Conservation (phyloP, 371 early-diverging fungal species). For the Mucor piriformis region DNA sequence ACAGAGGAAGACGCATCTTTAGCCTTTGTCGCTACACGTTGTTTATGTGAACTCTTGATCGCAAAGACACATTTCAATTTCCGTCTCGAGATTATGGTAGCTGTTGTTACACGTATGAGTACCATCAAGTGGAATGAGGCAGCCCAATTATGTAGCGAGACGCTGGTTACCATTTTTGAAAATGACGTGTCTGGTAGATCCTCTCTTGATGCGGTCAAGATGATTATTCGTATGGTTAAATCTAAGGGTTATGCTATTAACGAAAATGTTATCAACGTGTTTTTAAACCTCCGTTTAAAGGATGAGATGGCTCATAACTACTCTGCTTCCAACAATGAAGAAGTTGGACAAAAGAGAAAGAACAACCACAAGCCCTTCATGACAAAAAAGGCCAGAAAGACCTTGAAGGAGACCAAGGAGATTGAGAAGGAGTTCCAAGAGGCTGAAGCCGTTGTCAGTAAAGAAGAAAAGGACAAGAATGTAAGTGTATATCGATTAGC, state of each 20-base stretch:
- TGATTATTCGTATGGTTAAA: slow-evolving; percentile 86
- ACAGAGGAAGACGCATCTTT: slow-evolving; percentile 48
- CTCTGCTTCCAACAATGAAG: slow-evolving; percentile 42
- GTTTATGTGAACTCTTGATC: slow-evolving; percentile 77
- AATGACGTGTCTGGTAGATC: slow-evolving; percentile 86
- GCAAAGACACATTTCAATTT: slow-evolving; percentile 92
- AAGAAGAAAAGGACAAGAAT: slow-evolving; percentile 71
- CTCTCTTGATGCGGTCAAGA: slow-evolving; percentile 82
- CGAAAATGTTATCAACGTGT: slow-evolving; percentile 69
- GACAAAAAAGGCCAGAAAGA: slow-evolving; percentile 75
- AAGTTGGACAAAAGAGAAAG: slow-evolving; percentile 47
- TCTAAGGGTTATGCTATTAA: slow-evolving; percentile 75
- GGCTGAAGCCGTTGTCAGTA: slow-evolving; percentile 79
- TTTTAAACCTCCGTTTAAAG: slow-evolving; percentile 77
- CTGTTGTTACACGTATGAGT: slow-evolving; percentile 76
- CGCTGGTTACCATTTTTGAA: slow-evolving; percentile 75
- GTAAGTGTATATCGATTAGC: too few species aligned
- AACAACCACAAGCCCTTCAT: slow-evolving; percentile 69
- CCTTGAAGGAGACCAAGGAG: slow-evolving; percentile 71
- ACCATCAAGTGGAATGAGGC: slow-evolving; percentile 57
- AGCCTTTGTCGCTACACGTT: slow-evolving; percentile 66
- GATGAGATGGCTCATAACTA: slow-evolving; percentile 68
- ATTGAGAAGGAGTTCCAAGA: slow-evolving; percentile 82
- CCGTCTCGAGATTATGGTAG: slow-evolving; percentile 82
- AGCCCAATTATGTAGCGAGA: slow-evolving; percentile 74